Percentiles rank a stretch among this genome's conserved stretches.
These are phyloP conservation scores for Boletus fagicola DNA, from an alignment of 768 basidiomycete genomes.

Conservation along the genomic window DNA sequence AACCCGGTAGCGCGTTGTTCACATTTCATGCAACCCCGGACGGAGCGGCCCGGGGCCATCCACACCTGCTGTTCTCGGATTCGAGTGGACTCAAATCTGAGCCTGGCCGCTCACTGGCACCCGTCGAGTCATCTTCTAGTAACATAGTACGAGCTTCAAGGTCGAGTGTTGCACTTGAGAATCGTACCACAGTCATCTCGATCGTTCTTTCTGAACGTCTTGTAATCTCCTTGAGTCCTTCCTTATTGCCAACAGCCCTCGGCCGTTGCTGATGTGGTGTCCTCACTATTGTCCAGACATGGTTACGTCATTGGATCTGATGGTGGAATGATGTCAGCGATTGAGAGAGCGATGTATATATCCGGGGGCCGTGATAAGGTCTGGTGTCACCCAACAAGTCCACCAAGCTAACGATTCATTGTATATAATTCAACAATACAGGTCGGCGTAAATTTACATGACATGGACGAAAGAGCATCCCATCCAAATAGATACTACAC, in stretches of 20 bases:
- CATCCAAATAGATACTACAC: constrained; percentile 19
- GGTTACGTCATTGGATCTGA: background rate
- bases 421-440: constrained; percentile 6
- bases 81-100: background rate
- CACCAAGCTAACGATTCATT: background rate
- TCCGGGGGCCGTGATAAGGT: background rate
- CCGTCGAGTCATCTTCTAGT: background rate
- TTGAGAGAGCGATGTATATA: too few relatives aligned
- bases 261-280: too few relatives aligned
- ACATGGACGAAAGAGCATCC: constrained; percentile 1
- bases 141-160: too few relatives aligned
- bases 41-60: too few relatives aligned
- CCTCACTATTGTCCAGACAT: background rate
- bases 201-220: background rate
- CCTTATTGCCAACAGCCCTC: background rate
- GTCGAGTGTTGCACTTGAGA: background rate
- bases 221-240: background rate
- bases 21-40: too few relatives aligned
- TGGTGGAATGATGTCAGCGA: background rate
- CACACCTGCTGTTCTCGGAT: too few relatives aligned
- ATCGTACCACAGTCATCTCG: background rate
- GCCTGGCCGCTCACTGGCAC: background rate
- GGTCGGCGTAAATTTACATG: background rate
- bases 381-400: background rate
- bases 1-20: too few relatives aligned